Evolutionary conservation across 2,329 filamentous ascomycete genomes (phyloP).

Genomic region (Exophiala mesophila): DNA sequence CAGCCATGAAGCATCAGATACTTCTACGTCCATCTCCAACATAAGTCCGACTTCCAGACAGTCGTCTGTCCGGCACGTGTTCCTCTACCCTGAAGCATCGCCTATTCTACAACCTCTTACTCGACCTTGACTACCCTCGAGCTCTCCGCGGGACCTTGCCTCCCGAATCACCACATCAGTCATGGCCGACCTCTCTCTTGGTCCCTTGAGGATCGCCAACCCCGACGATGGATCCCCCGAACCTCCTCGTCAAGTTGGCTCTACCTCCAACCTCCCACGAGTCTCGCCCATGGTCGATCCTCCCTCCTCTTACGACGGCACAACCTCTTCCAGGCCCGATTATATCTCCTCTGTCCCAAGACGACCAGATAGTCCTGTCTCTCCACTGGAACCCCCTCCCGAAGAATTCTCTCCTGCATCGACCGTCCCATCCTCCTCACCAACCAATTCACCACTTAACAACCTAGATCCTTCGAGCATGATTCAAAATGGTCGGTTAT

Average conservation of each 20-base stretch:
- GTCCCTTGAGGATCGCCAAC: constrained; percentile 93
- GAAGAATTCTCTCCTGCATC: constrained; percentile 13
- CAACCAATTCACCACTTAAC: constrained; percentile 1
- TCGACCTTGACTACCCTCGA: no score
- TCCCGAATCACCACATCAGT: no score
- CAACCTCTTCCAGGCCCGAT: constrained; percentile 8
- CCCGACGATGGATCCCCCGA: constrained; percentile 65
- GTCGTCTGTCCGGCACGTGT: no score
- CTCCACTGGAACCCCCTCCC: constrained; percentile 17
- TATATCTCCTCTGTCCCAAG: constrained; percentile 14
- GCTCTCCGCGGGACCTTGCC: no score
- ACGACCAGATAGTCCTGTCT: constrained; percentile 23
- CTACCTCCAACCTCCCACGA: constrained; percentile 16
- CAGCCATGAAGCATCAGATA: not conserved
- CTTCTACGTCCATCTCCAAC: not conserved
- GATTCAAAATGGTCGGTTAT: constrained; percentile 12
- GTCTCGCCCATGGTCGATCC: constrained; percentile 22
- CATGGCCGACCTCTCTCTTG: constrained; percentile 63
- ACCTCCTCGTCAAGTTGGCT: constrained; percentile 27
- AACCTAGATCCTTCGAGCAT: constrained; percentile 3
- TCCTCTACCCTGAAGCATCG: no score
- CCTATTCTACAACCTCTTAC: no score
- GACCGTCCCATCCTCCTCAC: constrained; percentile 9
- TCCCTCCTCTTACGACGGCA: constrained; percentile 2
- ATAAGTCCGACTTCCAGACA: not conserved